Conservation (phyloP, 257 asterid species). For the Lithospermum erythrorhizon region DNA sequence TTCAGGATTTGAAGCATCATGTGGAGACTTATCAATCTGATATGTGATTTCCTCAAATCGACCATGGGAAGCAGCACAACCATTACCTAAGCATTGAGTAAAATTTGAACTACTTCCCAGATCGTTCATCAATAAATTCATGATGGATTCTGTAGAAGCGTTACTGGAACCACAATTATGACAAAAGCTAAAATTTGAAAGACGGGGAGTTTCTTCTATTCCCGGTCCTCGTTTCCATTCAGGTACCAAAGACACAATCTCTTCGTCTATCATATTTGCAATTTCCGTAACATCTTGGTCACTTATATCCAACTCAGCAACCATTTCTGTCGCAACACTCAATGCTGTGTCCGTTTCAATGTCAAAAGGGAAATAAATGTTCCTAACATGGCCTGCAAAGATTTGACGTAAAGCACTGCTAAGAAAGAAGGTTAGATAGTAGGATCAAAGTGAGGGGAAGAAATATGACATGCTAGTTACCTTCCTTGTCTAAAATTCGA, state of each 20-base stretch:
- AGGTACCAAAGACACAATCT: slow-evolving; percentile 58
- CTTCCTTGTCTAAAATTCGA: slow-evolving; percentile 83
- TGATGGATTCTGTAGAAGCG: slow-evolving; percentile 22
- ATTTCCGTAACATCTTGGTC: slow-evolving; percentile 76
- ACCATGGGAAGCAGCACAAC: slow-evolving; percentile 64
- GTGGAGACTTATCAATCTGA: slow-evolving; percentile 51
- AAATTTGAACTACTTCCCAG: slow-evolving; percentile 27
- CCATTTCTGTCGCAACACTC: slow-evolving; percentile 84
- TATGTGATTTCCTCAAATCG: slow-evolving; percentile 79
- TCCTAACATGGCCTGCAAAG: slow-evolving; percentile 59
- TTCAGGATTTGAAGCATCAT: slow-evolving; percentile 30
- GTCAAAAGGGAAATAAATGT: slow-evolving; percentile 79
- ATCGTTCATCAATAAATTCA: slow-evolving; percentile 26
- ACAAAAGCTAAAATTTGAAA: slow-evolving; percentile 18
- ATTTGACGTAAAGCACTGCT: not conserved
- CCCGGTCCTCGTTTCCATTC: slow-evolving; percentile 49
- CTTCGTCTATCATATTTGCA: slow-evolving; percentile 79
- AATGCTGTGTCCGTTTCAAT: slow-evolving; percentile 59
- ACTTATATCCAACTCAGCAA: slow-evolving; percentile 70
- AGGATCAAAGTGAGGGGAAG: not conserved
- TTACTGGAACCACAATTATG: slow-evolving; percentile 39
- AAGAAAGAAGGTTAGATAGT: not conserved
- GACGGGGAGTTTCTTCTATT: slow-evolving; percentile 23
- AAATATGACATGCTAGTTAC: slow-evolving; percentile 19
- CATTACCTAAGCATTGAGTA: slow-evolving; percentile 33